Conservation (phyloP, 768 basidiomycete genomes). For the Punctularia strigosozonata region DNA sequence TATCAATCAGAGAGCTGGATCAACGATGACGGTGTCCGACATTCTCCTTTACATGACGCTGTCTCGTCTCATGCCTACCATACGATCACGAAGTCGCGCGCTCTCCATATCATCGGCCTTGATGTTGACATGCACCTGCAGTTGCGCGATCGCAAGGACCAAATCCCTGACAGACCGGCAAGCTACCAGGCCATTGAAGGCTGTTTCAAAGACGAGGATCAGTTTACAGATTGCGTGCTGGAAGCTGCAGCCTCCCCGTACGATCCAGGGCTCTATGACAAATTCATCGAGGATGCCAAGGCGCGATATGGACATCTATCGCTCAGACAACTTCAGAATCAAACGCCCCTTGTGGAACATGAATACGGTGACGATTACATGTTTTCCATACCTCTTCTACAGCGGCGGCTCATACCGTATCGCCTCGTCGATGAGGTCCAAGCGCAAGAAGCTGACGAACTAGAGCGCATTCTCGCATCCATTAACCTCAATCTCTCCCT, state of each 20-base stretch:
- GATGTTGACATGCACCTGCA: conserved; percentile 58
- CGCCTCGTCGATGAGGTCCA: conserved; percentile 20
- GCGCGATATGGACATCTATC: conserved; percentile 45
- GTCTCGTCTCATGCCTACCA: conserved; percentile 59
- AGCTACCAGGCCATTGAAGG: conserved; percentile 50
- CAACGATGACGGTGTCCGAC: conserved; percentile 34
- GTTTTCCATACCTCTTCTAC: conserved; percentile 52
- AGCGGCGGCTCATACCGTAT: conserved; percentile 48
- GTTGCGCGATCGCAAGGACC: conserved; percentile 13
- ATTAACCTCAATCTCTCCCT: conserved; percentile 86
- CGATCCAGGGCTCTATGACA: conserved; percentile 60
- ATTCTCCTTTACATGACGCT: conserved; percentile 46
- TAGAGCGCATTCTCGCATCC: conserved; percentile 50
- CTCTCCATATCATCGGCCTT: conserved; percentile 59
- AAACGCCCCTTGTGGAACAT: conserved; percentile 52
- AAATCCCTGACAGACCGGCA: conserved; percentile 30
- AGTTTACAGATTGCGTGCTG: conserved; percentile 50
- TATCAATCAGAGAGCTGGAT: conserved; percentile 42
- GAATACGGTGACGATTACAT: conserved; percentile 73
- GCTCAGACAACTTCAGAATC: conserved; percentile 51
- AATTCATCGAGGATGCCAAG: conserved; percentile 36
- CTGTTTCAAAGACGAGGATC: conserved; percentile 49
- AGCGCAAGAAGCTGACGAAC: conserved; percentile 31
- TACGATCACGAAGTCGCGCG: conserved; percentile 60
- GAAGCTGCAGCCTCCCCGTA: conserved; percentile 66